Conservation (phyloP, 1,284 basidiomycete species). For the Microbotryomycetes sp. region DNA sequence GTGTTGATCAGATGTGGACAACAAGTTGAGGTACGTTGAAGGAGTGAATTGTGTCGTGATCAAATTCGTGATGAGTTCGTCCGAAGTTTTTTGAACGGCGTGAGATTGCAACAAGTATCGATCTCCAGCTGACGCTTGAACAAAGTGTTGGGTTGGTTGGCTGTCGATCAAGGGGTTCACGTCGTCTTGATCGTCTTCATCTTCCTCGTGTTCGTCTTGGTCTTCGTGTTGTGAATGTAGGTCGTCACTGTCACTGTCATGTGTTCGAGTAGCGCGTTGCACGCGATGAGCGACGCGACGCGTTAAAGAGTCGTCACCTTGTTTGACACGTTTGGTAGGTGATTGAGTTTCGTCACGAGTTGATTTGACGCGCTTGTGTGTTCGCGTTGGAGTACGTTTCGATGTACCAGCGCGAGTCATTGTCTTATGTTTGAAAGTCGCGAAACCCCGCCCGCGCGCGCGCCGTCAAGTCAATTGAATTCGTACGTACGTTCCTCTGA, state of each 20-base stretch:
- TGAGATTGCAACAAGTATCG: slow-evolving; percentile 67
- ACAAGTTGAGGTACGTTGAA: slow-evolving; percentile 63
- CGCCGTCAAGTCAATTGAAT: too few relatives aligned
- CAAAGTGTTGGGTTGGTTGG: slow-evolving; percentile 37
- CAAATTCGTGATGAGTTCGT: slow-evolving; percentile 45
- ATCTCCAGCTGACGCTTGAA: slow-evolving; percentile 55
- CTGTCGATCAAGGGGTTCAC: slow-evolving; percentile 13
- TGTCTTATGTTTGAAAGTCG: too few relatives aligned
- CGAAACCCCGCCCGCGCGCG: too few relatives aligned
- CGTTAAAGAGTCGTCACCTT: too few relatives aligned
- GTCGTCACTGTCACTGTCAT: background rate
- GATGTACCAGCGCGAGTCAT: too few relatives aligned
- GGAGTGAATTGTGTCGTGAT: slow-evolving; percentile 42
- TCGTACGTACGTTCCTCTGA: too few relatives aligned
- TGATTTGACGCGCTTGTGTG: too few relatives aligned
- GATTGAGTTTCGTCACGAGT: too few relatives aligned
- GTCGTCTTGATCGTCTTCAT: slow-evolving; percentile 18
- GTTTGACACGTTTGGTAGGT: too few relatives aligned
- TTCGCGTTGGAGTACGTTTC: too few relatives aligned
- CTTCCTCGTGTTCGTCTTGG: slow-evolving; percentile 15
- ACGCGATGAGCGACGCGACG: background rate
- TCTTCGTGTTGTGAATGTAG: slow-evolving; percentile 8
- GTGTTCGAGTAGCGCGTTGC: background rate
- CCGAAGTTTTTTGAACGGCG: slow-evolving; percentile 61
- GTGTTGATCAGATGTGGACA: slow-evolving; percentile 43